Evolutionary conservation across 1,284 basidiomycete genomes (phyloP), one percentile per base, ranked within the genome.

Genomic region (Anthracocystis panici-leucophaei): DNA sequence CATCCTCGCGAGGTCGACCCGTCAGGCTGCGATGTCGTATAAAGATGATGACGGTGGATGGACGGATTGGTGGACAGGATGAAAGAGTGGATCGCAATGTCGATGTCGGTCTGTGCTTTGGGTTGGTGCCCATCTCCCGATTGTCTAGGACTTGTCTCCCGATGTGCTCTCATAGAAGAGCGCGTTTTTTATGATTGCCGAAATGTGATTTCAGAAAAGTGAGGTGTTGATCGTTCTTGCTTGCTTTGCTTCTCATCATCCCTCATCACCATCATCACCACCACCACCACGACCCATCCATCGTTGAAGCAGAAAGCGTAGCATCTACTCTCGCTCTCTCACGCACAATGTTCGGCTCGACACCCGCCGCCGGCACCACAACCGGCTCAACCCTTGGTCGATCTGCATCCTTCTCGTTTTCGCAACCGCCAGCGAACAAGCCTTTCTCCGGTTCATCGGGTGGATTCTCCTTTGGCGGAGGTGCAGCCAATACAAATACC

Each of bases 391-490:
- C 75, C 6, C 46, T 73, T 1, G 75, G 75, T 29, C 49, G 75
- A 56, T 77, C 75, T 29, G 75, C 75, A 16, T 73, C 70, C 18
- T 77, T 77, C 57, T 70, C 66, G 52, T 77, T 77, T 54, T 77
- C 75, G 1, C 75, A 77, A 50, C 75, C 65, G 2, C 75, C 75
- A 12, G 70, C 75, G 5, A 70, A 63, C 55, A 73, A 74, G 33
- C 75, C 75, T 1, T 77, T 77, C 61, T 63, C 70, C 5, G 75
- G 75, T n/a, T 64, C 70, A 16, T 61, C 66, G 18, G 70, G 75
- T 31, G 70, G 63, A 41, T 77, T 77, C 49, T 64, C 70, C 18
- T 70, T 77, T 31, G 75, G 70, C 21, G 62, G 63, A 5, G 58
- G 41, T 11, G 57, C 65, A 0, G 45, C 35, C 53, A 62, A 20